Conservation (phyloP, 371 early-diverging fungal genomes). For the Funneliformis caledonium region DNA sequence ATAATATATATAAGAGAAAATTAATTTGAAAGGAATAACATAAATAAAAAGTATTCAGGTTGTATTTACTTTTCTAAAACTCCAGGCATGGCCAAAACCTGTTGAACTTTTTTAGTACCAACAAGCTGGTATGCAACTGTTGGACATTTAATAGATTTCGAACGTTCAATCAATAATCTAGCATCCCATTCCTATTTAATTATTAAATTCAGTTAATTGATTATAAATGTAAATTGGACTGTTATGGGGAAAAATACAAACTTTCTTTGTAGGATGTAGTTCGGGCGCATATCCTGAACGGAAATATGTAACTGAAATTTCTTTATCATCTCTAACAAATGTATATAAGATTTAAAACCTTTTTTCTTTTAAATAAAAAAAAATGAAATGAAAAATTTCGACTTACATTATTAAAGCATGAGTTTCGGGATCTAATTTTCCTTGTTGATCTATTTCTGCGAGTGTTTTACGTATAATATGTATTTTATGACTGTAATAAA, state of each 20-base stretch:
- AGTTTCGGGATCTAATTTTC: slow-evolving; percentile 57
- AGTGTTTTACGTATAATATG: slow-evolving; percentile 69
- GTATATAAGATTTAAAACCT: slow-evolving; percentile 33
- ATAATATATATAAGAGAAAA: slow-evolving; percentile 46
- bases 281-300: slow-evolving; percentile 92
- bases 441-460: slow-evolving; percentile 65
- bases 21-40: slow-evolving; percentile 26
- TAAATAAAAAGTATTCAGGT: not conserved
- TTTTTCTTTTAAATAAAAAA: slow-evolving; percentile 28
- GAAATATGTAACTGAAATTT: slow-evolving; percentile 90
- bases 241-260: not conserved
- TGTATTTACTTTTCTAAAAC: slow-evolving; percentile 74
- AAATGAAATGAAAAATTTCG: not conserved
- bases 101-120: slow-evolving; percentile 96
- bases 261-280: slow-evolving; percentile 72
- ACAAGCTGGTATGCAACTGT: slow-evolving; percentile 91
- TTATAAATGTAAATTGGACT: not conserved
- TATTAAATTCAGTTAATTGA: not conserved
- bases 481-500: slow-evolving; percentile 61
- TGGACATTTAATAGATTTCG: slow-evolving; percentile 89
- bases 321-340: slow-evolving; percentile 64
- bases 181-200: slow-evolving; percentile 82
- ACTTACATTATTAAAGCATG: slow-evolving; percentile 67
- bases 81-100: slow-evolving; percentile 83
- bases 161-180: slow-evolving; percentile 80